These are phyloP conservation scores for Suillus cothurnatus DNA, from an alignment of 768 basidiomycete genomes.

Conservation along the genomic window DNA sequence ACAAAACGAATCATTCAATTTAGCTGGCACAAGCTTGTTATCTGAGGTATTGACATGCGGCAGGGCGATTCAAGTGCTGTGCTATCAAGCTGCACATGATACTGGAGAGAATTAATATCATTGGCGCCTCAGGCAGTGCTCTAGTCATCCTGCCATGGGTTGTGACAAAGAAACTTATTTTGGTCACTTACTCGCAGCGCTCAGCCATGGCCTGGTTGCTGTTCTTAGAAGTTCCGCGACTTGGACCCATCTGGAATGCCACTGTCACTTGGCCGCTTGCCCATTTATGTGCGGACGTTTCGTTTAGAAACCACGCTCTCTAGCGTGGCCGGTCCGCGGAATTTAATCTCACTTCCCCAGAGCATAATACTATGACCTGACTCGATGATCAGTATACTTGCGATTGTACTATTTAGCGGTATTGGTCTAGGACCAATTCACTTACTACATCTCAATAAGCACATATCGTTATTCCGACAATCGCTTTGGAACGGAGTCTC, in stretches of 20 bases:
- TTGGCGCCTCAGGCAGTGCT: not conserved
- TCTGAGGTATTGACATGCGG: not conserved
- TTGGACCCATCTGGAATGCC: not conserved
- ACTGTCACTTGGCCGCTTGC: slow-evolving; percentile 7
- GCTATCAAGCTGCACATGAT: not conserved
- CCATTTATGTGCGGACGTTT: not conserved
- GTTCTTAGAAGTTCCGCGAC: slow-evolving; percentile 2
- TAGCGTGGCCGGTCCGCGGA: not conserved
- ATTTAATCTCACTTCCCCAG: not conserved
- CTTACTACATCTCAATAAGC: not conserved
- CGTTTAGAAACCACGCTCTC: not conserved
- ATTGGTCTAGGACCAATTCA: not conserved
- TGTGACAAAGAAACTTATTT: not conserved
- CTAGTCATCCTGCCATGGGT: slow-evolving; percentile 1
- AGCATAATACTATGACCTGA: not conserved
- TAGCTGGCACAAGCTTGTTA: not conserved
- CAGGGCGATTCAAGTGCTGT: slow-evolving; percentile 1
- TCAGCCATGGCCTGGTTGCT: slow-evolving; percentile 4
- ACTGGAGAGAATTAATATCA: not conserved
- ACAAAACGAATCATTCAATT: not conserved
- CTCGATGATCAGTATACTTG: slow-evolving; percentile 1
- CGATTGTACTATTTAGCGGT: not conserved
- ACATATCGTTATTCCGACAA: not conserved
- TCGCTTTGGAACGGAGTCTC: not conserved
- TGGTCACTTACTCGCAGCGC: not conserved